Percentiles rank a stretch among this genome's conserved stretches.
phyloP scores from a whole-genome alignment of 2,329 filamentous ascomycete species.

The Annulohypoxylon truncatum region DNA sequence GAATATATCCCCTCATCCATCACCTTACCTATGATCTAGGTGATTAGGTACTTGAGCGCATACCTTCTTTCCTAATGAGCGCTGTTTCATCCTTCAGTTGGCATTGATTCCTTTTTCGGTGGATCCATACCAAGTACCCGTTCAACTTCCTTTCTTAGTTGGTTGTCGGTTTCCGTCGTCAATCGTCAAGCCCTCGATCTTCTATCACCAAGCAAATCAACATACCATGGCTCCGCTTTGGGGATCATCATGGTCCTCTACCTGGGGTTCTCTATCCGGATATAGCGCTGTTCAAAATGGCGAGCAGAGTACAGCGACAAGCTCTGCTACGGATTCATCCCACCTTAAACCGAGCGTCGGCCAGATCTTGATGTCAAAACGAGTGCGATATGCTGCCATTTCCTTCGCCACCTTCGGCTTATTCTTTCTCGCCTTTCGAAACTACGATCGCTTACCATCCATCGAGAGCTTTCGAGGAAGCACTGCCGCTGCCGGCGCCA shows the following conservation, averaged over 20 bases:
- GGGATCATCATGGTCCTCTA: conserved; percentile 48
- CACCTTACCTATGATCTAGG: not conserved
- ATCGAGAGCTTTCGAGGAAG: conserved; percentile 44
- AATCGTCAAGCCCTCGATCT: conserved; percentile 5
- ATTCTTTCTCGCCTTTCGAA: conserved; percentile 47
- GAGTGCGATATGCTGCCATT: conserved; percentile 47
- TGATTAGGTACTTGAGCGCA: not conserved
- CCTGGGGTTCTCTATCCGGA: conserved; percentile 44
- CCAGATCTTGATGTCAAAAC: conserved; percentile 53
- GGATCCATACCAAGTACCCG: conserved; percentile 30
- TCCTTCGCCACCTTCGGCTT: conserved; percentile 43
- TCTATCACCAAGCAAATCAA: not conserved
- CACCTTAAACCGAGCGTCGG: conserved; percentile 51
- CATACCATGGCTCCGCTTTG: conserved; percentile 48
- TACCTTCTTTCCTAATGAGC: conserved; percentile 24
- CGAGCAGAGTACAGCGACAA: conserved; percentile 36
- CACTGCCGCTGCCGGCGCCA: conserved; percentile 25
- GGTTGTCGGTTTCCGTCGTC: conserved; percentile 6
- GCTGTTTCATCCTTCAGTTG: conserved; percentile 17
- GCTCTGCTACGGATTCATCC: conserved; percentile 39
- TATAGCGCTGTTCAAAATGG: conserved; percentile 44
- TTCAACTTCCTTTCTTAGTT: conserved; percentile 22
- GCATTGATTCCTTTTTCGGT: conserved; percentile 30
- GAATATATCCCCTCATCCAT: not conserved
- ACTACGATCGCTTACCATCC: conserved; percentile 48